Evolutionary conservation across 2,329 filamentous ascomycete genomes (phyloP).

Genomic region (Monilinia fructigena): DNA sequence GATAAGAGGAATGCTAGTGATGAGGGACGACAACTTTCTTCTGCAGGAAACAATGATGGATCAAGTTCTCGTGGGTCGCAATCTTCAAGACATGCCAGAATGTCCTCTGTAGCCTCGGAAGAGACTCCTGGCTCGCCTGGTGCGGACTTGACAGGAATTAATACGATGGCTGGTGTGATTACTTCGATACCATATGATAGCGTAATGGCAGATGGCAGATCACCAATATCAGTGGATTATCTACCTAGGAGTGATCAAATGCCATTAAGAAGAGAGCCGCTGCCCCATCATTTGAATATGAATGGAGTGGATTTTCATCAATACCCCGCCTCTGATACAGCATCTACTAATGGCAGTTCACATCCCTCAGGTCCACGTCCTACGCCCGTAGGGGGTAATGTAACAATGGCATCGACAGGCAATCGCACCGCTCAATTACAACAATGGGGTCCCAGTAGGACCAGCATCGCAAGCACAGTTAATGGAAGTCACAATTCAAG

Average conservation of each 20-base stretch:
- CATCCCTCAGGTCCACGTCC: constrained; percentile 62
- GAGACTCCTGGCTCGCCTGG: constrained; percentile 66
- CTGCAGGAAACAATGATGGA: constrained; percentile 54
- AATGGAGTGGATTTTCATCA: constrained; percentile 79
- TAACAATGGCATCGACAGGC: constrained; percentile 70
- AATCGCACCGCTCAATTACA: constrained; percentile 70
- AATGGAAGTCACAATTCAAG: constrained; percentile 55
- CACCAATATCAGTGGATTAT: constrained; percentile 71
- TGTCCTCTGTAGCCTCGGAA: constrained; percentile 68
- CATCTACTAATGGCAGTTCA: constrained; percentile 50
- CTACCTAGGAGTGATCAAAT: constrained; percentile 65
- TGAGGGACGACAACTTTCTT: constrained; percentile 52
- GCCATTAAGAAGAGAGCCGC: constrained; percentile 65
- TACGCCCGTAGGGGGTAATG: constrained; percentile 56
- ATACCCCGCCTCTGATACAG: constrained; percentile 71
- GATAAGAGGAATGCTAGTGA: constrained; percentile 62
- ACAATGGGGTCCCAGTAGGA: constrained; percentile 62
- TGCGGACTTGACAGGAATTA: constrained; percentile 58
- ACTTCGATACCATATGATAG: constrained; percentile 85
- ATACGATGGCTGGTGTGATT: constrained; percentile 77
- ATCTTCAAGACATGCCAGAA: constrained; percentile 72
- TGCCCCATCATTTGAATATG: constrained; percentile 83
- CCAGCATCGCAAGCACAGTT: constrained; percentile 52
- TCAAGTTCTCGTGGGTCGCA: constrained; percentile 63
- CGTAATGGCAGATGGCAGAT: constrained; percentile 62